A percentile compares a stretch with the other conserved stretches of the same genome.
Conservation (phyloP, 208 protist genomes). For the Vickermania ingenoplastis region DNA sequence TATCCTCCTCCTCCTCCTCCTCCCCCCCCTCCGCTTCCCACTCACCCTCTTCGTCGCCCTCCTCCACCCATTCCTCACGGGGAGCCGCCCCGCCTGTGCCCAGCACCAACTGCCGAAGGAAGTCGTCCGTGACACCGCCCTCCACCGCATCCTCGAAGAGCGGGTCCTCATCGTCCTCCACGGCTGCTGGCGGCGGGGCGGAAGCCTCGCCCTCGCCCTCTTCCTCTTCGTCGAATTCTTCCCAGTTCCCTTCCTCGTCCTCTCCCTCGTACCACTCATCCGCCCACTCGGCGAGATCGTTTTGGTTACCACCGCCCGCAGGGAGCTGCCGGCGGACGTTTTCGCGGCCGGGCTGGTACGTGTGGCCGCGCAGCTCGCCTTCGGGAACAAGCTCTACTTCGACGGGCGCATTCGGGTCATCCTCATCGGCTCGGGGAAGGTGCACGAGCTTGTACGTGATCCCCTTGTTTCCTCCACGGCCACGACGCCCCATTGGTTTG, state of each 20-base stretch:
- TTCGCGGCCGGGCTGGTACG: slow-evolving; percentile 9
- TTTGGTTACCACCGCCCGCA: slow-evolving; percentile 2
- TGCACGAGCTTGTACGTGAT: slow-evolving; percentile 66
- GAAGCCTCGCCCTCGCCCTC: slow-evolving; percentile 2
- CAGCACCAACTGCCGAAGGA: slow-evolving; percentile 67
- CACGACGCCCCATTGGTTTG: slow-evolving; percentile 4
- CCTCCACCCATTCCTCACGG: slow-evolving; percentile 10
- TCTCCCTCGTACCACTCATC: slow-evolving; percentile 10
- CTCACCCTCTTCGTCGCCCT: slow-evolving; percentile 7
- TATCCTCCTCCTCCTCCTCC: slow-evolving; percentile 10
- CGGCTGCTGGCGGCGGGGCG: neutral
- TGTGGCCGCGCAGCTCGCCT: slow-evolving; percentile 37
- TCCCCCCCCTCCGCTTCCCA: slow-evolving; percentile 11
- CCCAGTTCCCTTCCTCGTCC: slow-evolving; percentile 17
- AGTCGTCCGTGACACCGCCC: slow-evolving; percentile 75
- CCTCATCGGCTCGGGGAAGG: slow-evolving; percentile 39
- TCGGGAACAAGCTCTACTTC: slow-evolving; percentile 42
- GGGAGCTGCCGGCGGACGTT: slow-evolving; percentile 8
- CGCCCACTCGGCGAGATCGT: slow-evolving; percentile 5
- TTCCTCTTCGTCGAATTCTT: slow-evolving; percentile 8
- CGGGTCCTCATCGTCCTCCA: slow-evolving; percentile 41
- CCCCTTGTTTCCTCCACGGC: slow-evolving; percentile 14
- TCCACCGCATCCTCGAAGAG: slow-evolving; percentile 81
- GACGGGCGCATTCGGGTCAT: neutral
- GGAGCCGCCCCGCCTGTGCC: slow-evolving; percentile 14